These are phyloP conservation scores for Dimocarpus longan DNA, from an alignment of 345 rosid genomes.

Conservation along the genomic window DNA sequence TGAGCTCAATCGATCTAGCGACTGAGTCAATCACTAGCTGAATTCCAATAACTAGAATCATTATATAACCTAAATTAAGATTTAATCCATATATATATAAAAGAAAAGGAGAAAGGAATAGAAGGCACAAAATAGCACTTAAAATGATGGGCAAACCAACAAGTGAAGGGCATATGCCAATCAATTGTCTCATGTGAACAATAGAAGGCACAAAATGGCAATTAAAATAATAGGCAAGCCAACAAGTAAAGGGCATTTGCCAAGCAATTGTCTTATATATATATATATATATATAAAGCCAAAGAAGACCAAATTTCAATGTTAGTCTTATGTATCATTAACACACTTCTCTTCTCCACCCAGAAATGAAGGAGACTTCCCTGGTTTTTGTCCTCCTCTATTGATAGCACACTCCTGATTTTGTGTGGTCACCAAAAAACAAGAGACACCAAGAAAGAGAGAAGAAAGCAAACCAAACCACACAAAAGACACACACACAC, in stretches of 20 bases:
- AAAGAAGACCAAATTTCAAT: slow-evolving; percentile 50
- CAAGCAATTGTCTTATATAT: slow-evolving; percentile 10
- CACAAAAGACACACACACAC: too few species aligned
- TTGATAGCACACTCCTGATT: slow-evolving; percentile 35
- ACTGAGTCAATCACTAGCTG: not conserved
- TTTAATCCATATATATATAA: too few species aligned
- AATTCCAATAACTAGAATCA: not conserved
- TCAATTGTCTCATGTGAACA: slow-evolving; percentile 10
- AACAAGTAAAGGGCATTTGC: slow-evolving; percentile 10
- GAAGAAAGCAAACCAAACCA: slow-evolving; percentile 1
- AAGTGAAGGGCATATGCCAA: slow-evolving; percentile 10
- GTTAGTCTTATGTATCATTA: slow-evolving; percentile 19
- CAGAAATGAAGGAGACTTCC: slow-evolving; percentile 41
- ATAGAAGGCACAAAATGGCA: not conserved
- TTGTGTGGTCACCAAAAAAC: slow-evolving; percentile 35
- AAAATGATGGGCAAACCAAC: slow-evolving; percentile 5
- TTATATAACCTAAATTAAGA: not conserved
- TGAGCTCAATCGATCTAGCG: not conserved
- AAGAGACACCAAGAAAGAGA: slow-evolving; percentile 20
- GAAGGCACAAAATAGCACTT: slow-evolving; percentile 7
- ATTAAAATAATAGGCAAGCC: slow-evolving; percentile 13
- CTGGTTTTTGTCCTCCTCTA: slow-evolving; percentile 44
- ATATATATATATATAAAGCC: slow-evolving; percentile 45
- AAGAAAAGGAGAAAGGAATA: not conserved
- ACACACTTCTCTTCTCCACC: slow-evolving; percentile 18